These are phyloP conservation scores for Pythium vanterpoolii DNA, from an alignment of 352 stramenopile species.

Conservation along the genomic window DNA sequence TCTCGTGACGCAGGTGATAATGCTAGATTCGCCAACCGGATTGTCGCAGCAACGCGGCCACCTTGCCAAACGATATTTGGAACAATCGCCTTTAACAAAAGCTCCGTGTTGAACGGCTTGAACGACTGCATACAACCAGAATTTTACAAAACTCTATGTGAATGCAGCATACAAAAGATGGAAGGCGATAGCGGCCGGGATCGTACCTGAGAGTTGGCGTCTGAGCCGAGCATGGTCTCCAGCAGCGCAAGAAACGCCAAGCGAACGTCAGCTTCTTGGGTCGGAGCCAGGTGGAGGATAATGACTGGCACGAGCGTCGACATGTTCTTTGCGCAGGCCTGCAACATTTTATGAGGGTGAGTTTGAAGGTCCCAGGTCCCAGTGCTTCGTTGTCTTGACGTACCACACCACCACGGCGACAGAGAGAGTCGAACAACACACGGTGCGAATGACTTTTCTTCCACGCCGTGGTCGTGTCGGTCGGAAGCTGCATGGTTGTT, in stretches of 20 bases:
- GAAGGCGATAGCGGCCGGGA: background rate
- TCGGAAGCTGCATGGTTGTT: slow-evolving; percentile 46
- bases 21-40: slow-evolving; percentile 38
- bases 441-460: slow-evolving; percentile 57
- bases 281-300: slow-evolving; percentile 58
- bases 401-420: slow-evolving; percentile 59
- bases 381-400: background rate
- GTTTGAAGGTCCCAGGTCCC: background rate
- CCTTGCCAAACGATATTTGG: slow-evolving; percentile 90
- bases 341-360: background rate
- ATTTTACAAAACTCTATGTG: background rate
- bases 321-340: slow-evolving; percentile 67
- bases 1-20: background rate
- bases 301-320: slow-evolving; percentile 54
- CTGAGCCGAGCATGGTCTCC: slow-evolving; percentile 72
- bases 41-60: slow-evolving; percentile 81
- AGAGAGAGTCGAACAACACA: slow-evolving; percentile 78
- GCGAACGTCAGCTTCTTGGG: slow-evolving; percentile 70
- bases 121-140: slow-evolving; percentile 42
- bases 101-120: slow-evolving; percentile 44
- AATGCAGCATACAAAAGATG: background rate
- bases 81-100: slow-evolving; percentile 79
- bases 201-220: slow-evolving; percentile 50
- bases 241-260: slow-evolving; percentile 81
- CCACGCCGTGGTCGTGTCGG: slow-evolving; percentile 38